Base-by-base conservation (phyloP, 306 rosid species). In the Quercus berberidifolia region DNA sequence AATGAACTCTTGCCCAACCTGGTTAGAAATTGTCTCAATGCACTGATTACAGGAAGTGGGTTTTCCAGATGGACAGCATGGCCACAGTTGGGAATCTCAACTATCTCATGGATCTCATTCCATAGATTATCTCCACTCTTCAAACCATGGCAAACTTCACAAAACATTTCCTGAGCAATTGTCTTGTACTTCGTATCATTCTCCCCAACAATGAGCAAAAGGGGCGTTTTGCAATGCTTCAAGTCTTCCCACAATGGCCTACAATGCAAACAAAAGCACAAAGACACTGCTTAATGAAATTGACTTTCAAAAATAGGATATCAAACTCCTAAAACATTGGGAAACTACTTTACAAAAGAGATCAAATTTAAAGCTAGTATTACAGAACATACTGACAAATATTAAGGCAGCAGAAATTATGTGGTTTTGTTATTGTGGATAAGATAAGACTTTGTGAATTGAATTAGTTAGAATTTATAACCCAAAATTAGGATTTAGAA, bases 1-100 rank as follows among this genome's bases (percentile, higher is more conserved):
- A 25, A 78, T 43, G 13, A 59, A 21, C 57, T 20, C 59, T 18
- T 71, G 84, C 60, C 43, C 71, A 84, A 38, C 64, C 80, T 90
- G n/a, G 76, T 73, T 60, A 84, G 3, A 79, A 87, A 95, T 76
- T 55, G 86, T 78, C 87, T 87, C 82, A 92, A 83, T 69, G 94
- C 92, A 78, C 80, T 72, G 80, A 92, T 63, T 23, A 90, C 59
- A 55, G 90, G 85, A 71, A 95, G 97, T 70, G 99, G 98, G 78
- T 92, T 95, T 87, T 95, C 99, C 79, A 95, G 83, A 86, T 95
- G 99, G 20, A 80, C 90, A 73, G 97, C 97, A 82, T 94, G 97
- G 35, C 99, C 99, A 69, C 88, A 85, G 67, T 85, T 74, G 23
- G 97, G 95, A 82, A 92, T 78, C 87, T 91, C 91, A 78, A 91